phyloP scores from a whole-genome alignment of 2,329 filamentous ascomycete genomes.

The Sporothrix mexicana region DNA sequence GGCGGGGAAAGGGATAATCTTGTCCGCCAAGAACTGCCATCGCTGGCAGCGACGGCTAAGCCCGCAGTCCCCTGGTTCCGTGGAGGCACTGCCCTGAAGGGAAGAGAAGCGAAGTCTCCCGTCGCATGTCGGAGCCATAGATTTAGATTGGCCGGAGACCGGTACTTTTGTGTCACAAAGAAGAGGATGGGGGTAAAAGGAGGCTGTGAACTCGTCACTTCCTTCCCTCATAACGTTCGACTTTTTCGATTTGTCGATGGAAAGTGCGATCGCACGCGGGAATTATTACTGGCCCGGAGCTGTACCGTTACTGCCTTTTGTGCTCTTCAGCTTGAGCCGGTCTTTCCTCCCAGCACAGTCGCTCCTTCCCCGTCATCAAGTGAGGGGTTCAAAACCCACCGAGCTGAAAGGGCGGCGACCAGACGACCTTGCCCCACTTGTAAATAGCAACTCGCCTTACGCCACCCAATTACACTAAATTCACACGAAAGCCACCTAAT shows the following conservation, averaged over 20 bases:
- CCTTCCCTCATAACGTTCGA: neutral
- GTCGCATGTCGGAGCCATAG: too few relatives aligned
- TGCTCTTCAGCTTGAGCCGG: neutral
- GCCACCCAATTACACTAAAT: neutral
- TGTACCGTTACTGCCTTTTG: neutral
- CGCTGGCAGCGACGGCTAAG: slow-evolving; percentile 8
- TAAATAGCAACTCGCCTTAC: neutral
- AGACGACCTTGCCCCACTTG: neutral
- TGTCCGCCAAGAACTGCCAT: slow-evolving; percentile 19
- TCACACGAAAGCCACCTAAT: neutral
- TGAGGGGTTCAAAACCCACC: slow-evolving; percentile 17
- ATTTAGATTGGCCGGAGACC: too few relatives aligned
- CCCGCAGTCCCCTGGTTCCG: neutral
- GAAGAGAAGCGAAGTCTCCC: neutral
- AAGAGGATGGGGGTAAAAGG: neutral
- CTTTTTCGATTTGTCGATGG: neutral
- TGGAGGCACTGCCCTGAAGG: neutral
- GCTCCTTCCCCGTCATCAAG: neutral
- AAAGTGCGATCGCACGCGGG: neutral
- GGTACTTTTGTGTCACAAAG: too few relatives aligned
- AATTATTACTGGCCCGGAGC: neutral
- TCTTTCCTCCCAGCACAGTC: neutral
- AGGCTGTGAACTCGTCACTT: neutral
- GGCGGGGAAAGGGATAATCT: neutral
- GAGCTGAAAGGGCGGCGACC: slow-evolving; percentile 20